Conservation (phyloP, 139 green algal species). For the Diplosphaera chodatii region DNA sequence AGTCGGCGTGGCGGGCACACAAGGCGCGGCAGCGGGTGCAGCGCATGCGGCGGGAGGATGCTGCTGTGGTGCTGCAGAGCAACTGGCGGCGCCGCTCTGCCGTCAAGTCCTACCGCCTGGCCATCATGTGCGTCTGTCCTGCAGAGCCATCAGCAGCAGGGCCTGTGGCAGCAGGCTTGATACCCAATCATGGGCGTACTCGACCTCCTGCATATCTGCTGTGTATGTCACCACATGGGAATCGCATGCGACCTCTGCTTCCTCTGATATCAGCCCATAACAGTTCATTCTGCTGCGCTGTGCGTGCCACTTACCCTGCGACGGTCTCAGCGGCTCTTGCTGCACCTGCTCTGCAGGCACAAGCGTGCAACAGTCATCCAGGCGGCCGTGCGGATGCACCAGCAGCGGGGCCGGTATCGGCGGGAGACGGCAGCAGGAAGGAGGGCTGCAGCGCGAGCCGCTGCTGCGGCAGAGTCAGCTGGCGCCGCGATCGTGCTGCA, state of each 20-base stretch:
- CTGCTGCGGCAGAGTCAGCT: not conserved
- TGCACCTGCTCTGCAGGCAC: constrained; percentile 4
- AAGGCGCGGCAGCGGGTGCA: constrained; percentile 7
- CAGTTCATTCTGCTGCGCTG: too few relatives aligned
- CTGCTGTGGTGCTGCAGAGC: constrained; percentile 22
- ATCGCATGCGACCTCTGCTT: too few relatives aligned
- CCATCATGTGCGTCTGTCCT: not conserved
- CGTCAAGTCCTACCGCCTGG: not conserved
- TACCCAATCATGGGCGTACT: too few relatives aligned
- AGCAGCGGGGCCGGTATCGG: constrained; percentile 28
- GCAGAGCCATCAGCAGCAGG: too few relatives aligned
- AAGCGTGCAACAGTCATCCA: constrained; percentile 34
- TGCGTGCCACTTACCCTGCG: too few relatives aligned
- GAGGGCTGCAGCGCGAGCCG: constrained; percentile 17
- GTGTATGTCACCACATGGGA: too few relatives aligned
- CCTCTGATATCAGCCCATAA: too few relatives aligned
- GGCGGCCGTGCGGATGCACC: constrained; percentile 27
- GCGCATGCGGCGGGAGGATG: constrained; percentile 17
- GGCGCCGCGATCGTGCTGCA: constrained; percentile 35
- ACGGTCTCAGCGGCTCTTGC: too few relatives aligned
- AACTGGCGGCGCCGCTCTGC: not conserved
- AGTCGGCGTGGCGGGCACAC: constrained; percentile 35
- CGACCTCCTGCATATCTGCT: too few relatives aligned
- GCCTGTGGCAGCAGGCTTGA: too few relatives aligned
- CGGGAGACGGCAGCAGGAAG: constrained; percentile 35